Conservation (phyloP, 2,329 filamentous ascomycete genomes). For the Allantophomopsis cytisporea region DNA sequence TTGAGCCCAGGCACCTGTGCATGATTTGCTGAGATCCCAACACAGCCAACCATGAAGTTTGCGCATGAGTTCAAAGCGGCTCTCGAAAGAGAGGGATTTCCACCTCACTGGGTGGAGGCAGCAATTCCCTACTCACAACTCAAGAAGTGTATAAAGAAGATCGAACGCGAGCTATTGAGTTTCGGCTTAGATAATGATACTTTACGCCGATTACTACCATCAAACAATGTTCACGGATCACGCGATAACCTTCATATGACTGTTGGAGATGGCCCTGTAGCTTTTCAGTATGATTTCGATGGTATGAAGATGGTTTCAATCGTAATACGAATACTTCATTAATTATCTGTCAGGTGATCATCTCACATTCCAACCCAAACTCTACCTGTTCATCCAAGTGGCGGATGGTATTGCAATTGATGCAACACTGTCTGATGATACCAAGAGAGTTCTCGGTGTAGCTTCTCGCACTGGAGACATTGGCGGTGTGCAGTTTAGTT, state of each 20-base stretch:
- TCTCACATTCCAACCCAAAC: constrained; percentile 45
- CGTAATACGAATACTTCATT: background rate
- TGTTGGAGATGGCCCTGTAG: constrained; percentile 19
- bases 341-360: constrained; percentile 19
- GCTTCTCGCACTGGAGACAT: constrained; percentile 30
- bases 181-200: constrained; percentile 63
- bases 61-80: constrained; percentile 62
- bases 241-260: background rate
- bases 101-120: constrained; percentile 54
- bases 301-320: constrained; percentile 18
- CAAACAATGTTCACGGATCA: constrained; percentile 1
- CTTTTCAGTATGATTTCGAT: constrained; percentile 41
- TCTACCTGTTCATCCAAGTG: constrained; percentile 57
- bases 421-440: constrained; percentile 42
- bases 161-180: constrained; percentile 55
- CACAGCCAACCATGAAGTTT: constrained; percentile 65
- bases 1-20: no score
- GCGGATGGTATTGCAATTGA: constrained; percentile 54
- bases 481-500: constrained; percentile 17
- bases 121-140: constrained; percentile 76
- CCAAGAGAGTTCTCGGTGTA: constrained; percentile 33
- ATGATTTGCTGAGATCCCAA: no score
- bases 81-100: constrained; percentile 61
- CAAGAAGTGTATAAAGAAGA: constrained; percentile 80
- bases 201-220: constrained; percentile 51